Evolutionary conservation across 805 yeast species (phyloP), one percentile per base, ranked within the genome.

Genomic region (Teunomyces aglyptinius): DNA sequence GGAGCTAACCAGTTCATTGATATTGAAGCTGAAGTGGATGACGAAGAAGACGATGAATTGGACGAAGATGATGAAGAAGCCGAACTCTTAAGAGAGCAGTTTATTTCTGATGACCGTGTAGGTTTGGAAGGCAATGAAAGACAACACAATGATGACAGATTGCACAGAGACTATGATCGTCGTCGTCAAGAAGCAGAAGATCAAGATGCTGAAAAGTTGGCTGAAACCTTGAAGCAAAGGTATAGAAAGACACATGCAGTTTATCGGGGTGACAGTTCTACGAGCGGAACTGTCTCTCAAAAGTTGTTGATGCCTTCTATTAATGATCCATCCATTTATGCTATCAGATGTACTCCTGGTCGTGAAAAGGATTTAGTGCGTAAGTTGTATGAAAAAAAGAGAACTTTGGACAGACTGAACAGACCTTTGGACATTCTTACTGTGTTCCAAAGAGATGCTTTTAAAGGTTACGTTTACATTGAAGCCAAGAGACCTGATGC

Each of bases 21-120:
- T 87, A 96, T 94, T 45, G 98, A 94, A 75, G 99, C 97, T 49
- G 98, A 92, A 66, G 99, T 94, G 48, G 96, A 92, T 65, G 98
- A 92, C 50, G 98, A 94, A 55, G 98, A 94, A 46, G 98, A 92
- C 54, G 95, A 86, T 36, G 82, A 83, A 26, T 92, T 89, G 51
- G 98, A 91, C 50, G 77, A 72, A 48, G 98, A 90, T 41, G 98
- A 92, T 52, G 98, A 86, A 55, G 88, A 83, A 55, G 91, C 95
- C n/a, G 97, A 87, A 26, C 43, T 88, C 26, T 81, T 86, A 38
- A 81, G 89, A 58, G 95, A 86, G 63, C 92, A 89, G 60, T 87
- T 87, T 61, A 82, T 87, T 53, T 82, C 88, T 1, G 87, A 81
- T 52, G 96, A 88, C 53, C 86, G 81, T 43, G 75, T 76, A 44